Evolutionary conservation across 2,329 filamentous ascomycete genomes (phyloP).

Genomic region (Stachybotrys chartarum): DNA sequence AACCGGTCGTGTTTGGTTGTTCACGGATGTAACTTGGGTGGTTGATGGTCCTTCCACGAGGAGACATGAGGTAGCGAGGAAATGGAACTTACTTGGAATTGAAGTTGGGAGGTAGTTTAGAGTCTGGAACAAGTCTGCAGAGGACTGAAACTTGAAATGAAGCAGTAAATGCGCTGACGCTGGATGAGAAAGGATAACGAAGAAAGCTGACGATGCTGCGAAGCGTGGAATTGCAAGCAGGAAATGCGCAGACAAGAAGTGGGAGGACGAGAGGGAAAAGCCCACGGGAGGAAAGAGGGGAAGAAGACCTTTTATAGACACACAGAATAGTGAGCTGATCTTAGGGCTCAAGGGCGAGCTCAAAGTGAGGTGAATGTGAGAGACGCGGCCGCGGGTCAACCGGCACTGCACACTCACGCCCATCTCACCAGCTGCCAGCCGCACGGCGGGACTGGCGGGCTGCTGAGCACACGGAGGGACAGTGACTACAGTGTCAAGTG

Average conservation of each 20-base stretch:
- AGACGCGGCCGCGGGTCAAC: not conserved
- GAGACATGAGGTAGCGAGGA: too few species aligned
- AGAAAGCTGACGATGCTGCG: not conserved
- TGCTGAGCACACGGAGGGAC: too few species aligned
- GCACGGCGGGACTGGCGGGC: too few species aligned
- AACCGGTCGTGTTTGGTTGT: too few species aligned
- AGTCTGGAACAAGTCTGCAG: too few species aligned
- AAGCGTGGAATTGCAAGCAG: not conserved
- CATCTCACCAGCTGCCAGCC: not conserved
- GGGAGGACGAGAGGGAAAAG: not conserved
- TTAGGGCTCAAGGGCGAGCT: not conserved
- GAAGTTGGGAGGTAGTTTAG: too few species aligned
- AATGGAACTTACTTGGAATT: too few species aligned
- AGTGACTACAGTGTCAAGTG: too few species aligned
- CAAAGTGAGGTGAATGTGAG: not conserved
- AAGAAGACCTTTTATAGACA: not conserved
- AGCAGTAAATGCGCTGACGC: not conserved
- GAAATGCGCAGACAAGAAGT: not conserved
- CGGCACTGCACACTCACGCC: too few species aligned
- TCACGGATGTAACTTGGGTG: too few species aligned
- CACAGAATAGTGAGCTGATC: not conserved
- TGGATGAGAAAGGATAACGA: not conserved
- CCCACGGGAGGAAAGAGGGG: not conserved
- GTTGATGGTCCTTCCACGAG: too few species aligned
- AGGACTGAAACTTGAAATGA: not conserved